Evolutionary conservation across 2,329 filamentous ascomycete species (phyloP), one percentile per base, ranked within the genome.

Genomic region (Aspergillus calidoustus): DNA sequence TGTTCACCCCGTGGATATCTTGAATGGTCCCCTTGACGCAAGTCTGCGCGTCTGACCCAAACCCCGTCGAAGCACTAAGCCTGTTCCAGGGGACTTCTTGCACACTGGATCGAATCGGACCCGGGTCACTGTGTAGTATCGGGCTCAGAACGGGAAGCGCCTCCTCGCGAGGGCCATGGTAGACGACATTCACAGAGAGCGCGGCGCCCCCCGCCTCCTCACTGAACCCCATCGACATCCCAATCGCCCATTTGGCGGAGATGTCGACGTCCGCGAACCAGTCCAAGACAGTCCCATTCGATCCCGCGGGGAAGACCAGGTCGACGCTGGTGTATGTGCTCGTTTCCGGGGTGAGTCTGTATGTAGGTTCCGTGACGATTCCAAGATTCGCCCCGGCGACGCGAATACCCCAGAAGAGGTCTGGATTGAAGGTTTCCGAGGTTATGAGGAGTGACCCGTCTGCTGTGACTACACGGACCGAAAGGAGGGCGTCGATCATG

Each of bases 351-450:
- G 22, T 19, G 13, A 43, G 34, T 11, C 41, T 22, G 22, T 44
- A 54, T 3, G 41, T 46, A 1, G 52, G 23, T 4, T n/a, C 22
- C 38, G 23, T 30, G 38, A 80, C 72, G 60, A 80, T 76, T 19
- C 78, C 80, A 57, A 79, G 80, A 19, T 78, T 75, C 54, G 76
- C 75, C 15, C 74, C 79, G 2, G 79, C 79, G 4, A 79, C 80
- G n/a, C 74, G 76, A 4, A 80, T 63, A 1, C 76, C 80, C 64
- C 77, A 81, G 60, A 79, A 77, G 13, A 81, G 73, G 6, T 81
- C 77, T 0, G 71, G 56, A 57, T 79, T 73, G 34, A 77, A 59
- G 11, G 61, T 66, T 15, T 67, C 61, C 17, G 73, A 74, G 15
- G 73, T 73, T 19, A 72, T 73, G 53, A 78, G 66, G 23, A 79